These are phyloP conservation scores for Candida arabinofermentans DNA, from an alignment of 805 yeast genomes.

Conservation along the genomic window DNA sequence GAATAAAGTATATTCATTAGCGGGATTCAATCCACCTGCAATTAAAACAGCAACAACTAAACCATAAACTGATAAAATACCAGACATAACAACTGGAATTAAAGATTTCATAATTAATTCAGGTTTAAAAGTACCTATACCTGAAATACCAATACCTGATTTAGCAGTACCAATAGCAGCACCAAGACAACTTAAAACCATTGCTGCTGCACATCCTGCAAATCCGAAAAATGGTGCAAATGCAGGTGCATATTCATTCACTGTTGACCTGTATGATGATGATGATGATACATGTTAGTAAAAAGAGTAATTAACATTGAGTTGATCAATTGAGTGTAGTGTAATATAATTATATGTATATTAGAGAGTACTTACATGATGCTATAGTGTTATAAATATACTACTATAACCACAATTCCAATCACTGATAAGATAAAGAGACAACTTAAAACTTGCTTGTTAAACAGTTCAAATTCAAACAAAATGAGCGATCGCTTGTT, in stretches of 20 bases:
- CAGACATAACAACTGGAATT: constrained; percentile 97
- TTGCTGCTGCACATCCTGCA: constrained; percentile 94
- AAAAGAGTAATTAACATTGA: too few relatives aligned
- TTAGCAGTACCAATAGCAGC: constrained; percentile 99
- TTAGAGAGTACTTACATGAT: too few relatives aligned
- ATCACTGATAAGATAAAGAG: too few relatives aligned
- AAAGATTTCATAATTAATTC: constrained; percentile 93
- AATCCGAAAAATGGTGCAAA: constrained; percentile 97
- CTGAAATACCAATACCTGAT: constrained; percentile 96
- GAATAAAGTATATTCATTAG: constrained; percentile 76
- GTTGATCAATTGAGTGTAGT: too few relatives aligned
- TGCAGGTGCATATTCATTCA: constrained; percentile 69
- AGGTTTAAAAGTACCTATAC: constrained; percentile 96
- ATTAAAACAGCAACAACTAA: constrained; percentile 93
- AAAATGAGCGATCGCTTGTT: too few relatives aligned
- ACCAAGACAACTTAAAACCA: constrained; percentile 90
- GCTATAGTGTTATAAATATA: too few relatives aligned
- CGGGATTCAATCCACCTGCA: constrained; percentile 84
- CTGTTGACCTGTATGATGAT: constrained; percentile 19
- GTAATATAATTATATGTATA: too few relatives aligned
- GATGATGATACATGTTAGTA: too few relatives aligned
- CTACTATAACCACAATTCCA: too few relatives aligned
- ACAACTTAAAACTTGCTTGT: too few relatives aligned
- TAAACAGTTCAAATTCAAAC: too few relatives aligned
- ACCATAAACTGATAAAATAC: constrained; percentile 96